phyloP scores from a whole-genome alignment of 2,329 filamentous ascomycete genomes.

The Aspergillus puulaauensis region DNA sequence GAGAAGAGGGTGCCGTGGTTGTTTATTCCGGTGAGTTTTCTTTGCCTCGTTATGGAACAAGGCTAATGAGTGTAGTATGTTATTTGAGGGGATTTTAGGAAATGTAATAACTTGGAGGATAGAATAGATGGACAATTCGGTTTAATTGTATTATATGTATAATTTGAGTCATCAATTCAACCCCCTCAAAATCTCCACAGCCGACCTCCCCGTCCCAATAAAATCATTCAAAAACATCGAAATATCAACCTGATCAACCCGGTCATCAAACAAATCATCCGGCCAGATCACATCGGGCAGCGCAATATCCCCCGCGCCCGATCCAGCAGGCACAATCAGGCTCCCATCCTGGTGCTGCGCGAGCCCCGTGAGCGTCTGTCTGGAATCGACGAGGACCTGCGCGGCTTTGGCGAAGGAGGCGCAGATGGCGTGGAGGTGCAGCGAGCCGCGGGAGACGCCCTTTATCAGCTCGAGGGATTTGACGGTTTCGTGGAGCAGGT shows the following conservation, averaged over 20 bases:
- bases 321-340: constrained; percentile 17
- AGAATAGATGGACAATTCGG: background rate
- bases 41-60: too few species aligned
- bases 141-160: too few species aligned
- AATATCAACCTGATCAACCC: constrained; percentile 24
- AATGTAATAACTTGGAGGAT: background rate
- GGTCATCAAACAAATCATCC: constrained; percentile 20
- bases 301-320: constrained; percentile 20
- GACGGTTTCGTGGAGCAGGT: constrained; percentile 24
- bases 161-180: background rate
- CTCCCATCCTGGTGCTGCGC: constrained; percentile 25
- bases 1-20: constrained; percentile 75
- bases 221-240: constrained; percentile 30
- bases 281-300: constrained; percentile 26
- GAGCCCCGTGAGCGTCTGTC: constrained; percentile 22
- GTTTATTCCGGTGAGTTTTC: constrained; percentile 67
- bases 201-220: constrained; percentile 25
- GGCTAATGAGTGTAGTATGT: constrained; percentile 19
- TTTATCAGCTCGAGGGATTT: constrained; percentile 22
- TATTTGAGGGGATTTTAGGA: too few species aligned
- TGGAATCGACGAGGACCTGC: constrained; percentile 22
- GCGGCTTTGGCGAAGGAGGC: constrained; percentile 25
- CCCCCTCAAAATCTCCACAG: constrained; percentile 25
- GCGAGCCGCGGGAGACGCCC: constrained; percentile 20
- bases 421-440: constrained; percentile 21